Evolutionary conservation across 768 basidiomycete genomes (phyloP), one percentile per base, ranked within the genome.

Genomic region (Wakefieldia striispora): DNA sequence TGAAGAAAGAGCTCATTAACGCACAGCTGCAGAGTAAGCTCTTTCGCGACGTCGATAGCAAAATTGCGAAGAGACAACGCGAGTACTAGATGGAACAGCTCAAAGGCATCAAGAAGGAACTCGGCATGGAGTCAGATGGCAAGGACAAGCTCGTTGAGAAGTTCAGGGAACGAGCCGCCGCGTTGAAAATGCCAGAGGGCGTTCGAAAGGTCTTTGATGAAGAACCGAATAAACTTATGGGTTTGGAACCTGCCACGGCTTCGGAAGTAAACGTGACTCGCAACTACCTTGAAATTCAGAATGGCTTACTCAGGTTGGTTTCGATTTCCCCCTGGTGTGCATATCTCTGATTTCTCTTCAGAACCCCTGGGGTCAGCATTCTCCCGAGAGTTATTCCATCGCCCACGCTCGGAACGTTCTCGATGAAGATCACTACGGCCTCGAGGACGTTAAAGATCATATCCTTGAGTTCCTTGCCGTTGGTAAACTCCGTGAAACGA

Each of bases 61-160:
- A 94, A 74, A 94, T 97, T 51, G 91, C 91, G 11, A 95, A 95
- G 65, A 78, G 94, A 6, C 94, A 97, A 64, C 75, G 93, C 46
- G 94, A 97, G 71, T 95, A 95, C 59, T 97, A 95, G 44, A 95
- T 94, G 90, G 94, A 97, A 65, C 94, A 97, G 69, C 79, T 97
- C 38, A 93, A 93, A 68, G 91, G 90, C 3, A 95, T 95, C 70
- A 95, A 95, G 77, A 94, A 91, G 72, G 94, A 95, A 67, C 76
- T 95, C 8, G 94, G 94, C 1, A 92, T 95, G 85, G 93, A 95
- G 68, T 86, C 82, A 7, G 93, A 95, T 51, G 93, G 93, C 4
- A 95, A 95, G 76, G 94, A 95, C 69, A 91, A 91, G 69, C 70
- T 97, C 33, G 86, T 95, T 34, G 90, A 94, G 65, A 89, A 92